Conservation (phyloP, 768 basidiomycete genomes). For the Mycena vulgaris region DNA sequence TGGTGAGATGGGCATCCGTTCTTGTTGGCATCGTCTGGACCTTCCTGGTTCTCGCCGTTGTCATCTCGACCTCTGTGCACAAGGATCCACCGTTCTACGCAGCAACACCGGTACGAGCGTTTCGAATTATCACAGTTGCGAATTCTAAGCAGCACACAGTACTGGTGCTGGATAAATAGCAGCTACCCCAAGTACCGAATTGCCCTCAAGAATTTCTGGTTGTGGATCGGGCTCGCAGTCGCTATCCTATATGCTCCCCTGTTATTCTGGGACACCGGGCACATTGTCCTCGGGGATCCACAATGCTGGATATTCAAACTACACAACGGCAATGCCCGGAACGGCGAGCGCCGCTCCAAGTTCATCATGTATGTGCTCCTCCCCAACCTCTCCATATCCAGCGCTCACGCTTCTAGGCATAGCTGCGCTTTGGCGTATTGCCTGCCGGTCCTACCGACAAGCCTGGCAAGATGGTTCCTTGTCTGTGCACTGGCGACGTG, state of each 20-base stretch:
- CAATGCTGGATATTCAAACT: slow-evolving; percentile 30
- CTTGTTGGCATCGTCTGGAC: slow-evolving; percentile 22
- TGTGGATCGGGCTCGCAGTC: slow-evolving; percentile 30
- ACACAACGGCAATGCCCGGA: not conserved
- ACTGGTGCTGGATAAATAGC: slow-evolving; percentile 38
- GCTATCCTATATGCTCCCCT: slow-evolving; percentile 25
- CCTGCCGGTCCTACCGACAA: too few species aligned
- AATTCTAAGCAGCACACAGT: not conserved
- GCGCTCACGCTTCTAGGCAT: not conserved
- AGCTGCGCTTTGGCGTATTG: slow-evolving; percentile 19
- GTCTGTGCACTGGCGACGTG: too few species aligned
- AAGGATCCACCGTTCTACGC: slow-evolving; percentile 19
- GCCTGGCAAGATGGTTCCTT: too few species aligned
- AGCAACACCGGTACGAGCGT: slow-evolving; percentile 17
- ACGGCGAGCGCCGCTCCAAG: not conserved
- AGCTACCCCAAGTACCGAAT: slow-evolving; percentile 25
- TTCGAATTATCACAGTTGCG: too few species aligned
- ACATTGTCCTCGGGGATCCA: slow-evolving; percentile 2
- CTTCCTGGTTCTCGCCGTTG: slow-evolving; percentile 15
- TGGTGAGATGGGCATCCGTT: not conserved
- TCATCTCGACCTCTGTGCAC: slow-evolving; percentile 12
- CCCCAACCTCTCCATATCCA: not conserved
- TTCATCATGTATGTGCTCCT: slow-evolving; percentile 1
- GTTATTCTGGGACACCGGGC: slow-evolving; percentile 17
- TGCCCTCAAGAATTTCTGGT: slow-evolving; percentile 30